These are phyloP conservation scores for Coemansia sp. DNA, from an alignment of 192 early-diverging fungal species.

Conservation along the genomic window DNA sequence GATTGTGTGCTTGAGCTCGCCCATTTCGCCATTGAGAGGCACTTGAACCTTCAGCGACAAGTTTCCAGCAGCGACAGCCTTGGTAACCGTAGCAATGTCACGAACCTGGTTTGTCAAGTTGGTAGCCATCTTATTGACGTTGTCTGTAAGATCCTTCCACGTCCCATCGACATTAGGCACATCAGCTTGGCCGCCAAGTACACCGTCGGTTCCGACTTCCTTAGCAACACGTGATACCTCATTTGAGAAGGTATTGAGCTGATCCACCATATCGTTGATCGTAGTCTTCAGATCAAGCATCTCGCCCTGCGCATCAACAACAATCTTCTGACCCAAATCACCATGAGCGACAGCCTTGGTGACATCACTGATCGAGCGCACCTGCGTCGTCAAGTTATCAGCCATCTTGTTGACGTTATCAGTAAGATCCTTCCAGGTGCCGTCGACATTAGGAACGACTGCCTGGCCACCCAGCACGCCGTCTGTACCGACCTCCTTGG, in stretches of 20 bases:
- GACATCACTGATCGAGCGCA: slow-evolving; percentile 60
- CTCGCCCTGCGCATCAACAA: slow-evolving; percentile 52
- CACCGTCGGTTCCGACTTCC: slow-evolving; percentile 60
- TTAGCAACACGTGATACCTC: slow-evolving; percentile 12
- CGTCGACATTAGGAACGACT: slow-evolving; percentile 54
- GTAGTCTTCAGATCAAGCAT: slow-evolving; percentile 62
- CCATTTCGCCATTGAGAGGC: slow-evolving; percentile 72
- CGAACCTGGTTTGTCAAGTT: slow-evolving; percentile 61
- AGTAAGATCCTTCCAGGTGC: slow-evolving; percentile 65
- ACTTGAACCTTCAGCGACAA: no score
- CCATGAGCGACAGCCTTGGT: slow-evolving; percentile 61
- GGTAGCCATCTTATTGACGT: slow-evolving; percentile 64
- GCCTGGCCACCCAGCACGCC: slow-evolving; percentile 66
- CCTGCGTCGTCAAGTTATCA: slow-evolving; percentile 61
- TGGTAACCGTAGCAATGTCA: slow-evolving; percentile 55
- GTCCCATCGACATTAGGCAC: slow-evolving; percentile 59
- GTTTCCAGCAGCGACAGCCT: slow-evolving; percentile 60
- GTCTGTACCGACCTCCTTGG: slow-evolving; percentile 55
- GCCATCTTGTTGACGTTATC: slow-evolving; percentile 63
- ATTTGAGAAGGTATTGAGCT: slow-evolving; percentile 46
- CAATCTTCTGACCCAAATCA: slow-evolving; percentile 57
- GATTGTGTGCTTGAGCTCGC: slow-evolving; percentile 61
- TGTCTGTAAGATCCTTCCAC: slow-evolving; percentile 65
- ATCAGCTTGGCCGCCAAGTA: slow-evolving; percentile 57
- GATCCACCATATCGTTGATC: slow-evolving; percentile 64